These are phyloP conservation scores for Pseudogymnoascus sp. DNA, from an alignment of 2,329 filamentous ascomycete species.

Conservation along the genomic window DNA sequence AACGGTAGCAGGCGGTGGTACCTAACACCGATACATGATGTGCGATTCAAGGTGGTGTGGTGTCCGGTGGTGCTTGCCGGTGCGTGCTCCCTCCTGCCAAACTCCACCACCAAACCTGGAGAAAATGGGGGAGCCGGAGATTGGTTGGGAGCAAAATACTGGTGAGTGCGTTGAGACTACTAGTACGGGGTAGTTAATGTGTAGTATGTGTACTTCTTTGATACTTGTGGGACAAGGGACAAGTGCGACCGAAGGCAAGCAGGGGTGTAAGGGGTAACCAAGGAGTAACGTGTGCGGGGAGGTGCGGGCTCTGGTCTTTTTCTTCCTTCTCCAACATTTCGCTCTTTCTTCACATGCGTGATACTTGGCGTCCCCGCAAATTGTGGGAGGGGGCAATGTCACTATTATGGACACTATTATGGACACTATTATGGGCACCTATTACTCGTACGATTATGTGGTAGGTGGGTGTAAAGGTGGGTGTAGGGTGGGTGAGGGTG, in stretches of 20 bases:
- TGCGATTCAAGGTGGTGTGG: neutral
- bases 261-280: neutral
- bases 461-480: neutral
- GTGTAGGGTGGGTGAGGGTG: neutral
- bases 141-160: neutral
- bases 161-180: no score
- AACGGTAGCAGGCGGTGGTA: no score
- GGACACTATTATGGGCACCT: neutral
- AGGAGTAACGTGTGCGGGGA: slow-evolving; percentile 3
- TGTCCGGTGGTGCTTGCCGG: neutral
- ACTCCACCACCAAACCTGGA: neutral
- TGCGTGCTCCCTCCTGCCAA: neutral
- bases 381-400: neutral
- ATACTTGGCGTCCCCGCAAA: neutral
- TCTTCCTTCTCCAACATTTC: neutral
- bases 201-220: no score
- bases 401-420: neutral
- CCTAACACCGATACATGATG: neutral
- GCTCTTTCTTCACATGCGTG: slow-evolving; percentile 1
- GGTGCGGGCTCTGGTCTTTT: no score
- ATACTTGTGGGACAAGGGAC: neutral
- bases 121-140: neutral
- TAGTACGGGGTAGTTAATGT: no score
- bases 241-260: neutral
- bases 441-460: slow-evolving; percentile 6